phyloP scores from a whole-genome alignment of 371 early-diverging fungal genomes.

The Lichtheimia ramosa region DNA sequence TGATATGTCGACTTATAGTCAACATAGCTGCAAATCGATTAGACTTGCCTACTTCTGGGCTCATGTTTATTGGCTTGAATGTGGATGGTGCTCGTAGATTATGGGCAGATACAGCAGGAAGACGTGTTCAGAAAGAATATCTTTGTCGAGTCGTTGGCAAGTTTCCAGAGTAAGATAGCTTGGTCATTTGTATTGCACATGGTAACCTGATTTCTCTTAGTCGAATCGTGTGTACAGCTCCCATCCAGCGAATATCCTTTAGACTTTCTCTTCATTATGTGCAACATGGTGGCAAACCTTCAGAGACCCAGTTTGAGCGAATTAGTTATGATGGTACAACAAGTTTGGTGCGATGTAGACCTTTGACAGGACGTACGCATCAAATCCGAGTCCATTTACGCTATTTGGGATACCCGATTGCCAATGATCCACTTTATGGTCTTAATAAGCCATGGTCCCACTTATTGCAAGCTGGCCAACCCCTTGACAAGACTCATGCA shows the following conservation, averaged over 20 bases:
- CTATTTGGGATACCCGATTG: constrained; percentile 95
- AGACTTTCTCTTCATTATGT: constrained; percentile 88
- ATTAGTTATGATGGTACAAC: constrained; percentile 65
- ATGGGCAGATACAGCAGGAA: constrained; percentile 60
- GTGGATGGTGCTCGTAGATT: constrained; percentile 61
- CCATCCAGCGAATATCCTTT: constrained; percentile 77
- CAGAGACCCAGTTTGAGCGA: constrained; percentile 71
- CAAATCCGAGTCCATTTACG: constrained; percentile 99
- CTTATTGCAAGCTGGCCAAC: not conserved
- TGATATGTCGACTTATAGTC: no score
- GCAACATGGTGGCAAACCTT: constrained; percentile 79
- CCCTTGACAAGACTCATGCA: not conserved
- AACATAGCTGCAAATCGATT: constrained; percentile 77
- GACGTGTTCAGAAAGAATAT: constrained; percentile 82
- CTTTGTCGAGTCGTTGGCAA: constrained; percentile 82
- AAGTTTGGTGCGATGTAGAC: constrained; percentile 75
- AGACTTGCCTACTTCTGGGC: constrained; percentile 91
- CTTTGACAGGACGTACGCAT: constrained; percentile 98
- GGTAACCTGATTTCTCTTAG: not conserved
- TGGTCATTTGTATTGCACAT: no score
- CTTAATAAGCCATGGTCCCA: constrained; percentile 3
- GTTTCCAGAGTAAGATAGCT: constrained; percentile 70
- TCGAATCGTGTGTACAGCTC: constrained; percentile 68
- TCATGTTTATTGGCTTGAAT: constrained; percentile 78
- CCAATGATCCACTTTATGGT: constrained; percentile 89